phyloP scores from a whole-genome alignment of 139 green algal species.

The Volvox reticuliferus region DNA sequence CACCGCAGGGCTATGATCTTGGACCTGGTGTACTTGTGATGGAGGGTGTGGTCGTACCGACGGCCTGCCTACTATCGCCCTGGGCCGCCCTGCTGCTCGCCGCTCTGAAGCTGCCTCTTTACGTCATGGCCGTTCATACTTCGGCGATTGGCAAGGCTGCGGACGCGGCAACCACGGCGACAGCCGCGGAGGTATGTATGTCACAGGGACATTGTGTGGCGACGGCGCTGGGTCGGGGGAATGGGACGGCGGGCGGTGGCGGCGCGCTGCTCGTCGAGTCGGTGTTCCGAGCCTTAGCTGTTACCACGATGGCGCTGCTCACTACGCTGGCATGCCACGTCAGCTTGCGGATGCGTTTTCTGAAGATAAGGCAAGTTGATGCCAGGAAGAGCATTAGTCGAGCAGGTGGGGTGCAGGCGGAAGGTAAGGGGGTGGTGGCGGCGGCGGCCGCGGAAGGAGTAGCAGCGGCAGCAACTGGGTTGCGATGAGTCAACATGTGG shows the following conservation, averaged over 20 bases:
- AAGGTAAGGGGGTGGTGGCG: not conserved
- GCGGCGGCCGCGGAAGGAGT: not conserved
- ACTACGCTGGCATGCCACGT: not conserved
- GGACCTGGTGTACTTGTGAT: not conserved
- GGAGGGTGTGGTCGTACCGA: conserved; percentile 21
- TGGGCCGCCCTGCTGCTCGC: not conserved
- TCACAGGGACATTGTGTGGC: not conserved
- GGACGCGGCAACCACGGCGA: not conserved
- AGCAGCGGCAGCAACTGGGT: too few species aligned
- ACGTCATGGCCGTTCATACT: not conserved
- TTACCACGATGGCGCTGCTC: not conserved
- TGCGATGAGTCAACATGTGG: too few species aligned
- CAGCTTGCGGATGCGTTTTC: not conserved
- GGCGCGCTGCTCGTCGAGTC: not conserved
- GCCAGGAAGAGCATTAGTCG: too few species aligned
- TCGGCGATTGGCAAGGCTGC: not conserved
- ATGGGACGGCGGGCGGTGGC: not conserved
- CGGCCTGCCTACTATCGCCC: not conserved
- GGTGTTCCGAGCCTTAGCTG: not conserved
- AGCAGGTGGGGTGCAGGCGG: not conserved
- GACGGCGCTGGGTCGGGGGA: not conserved
- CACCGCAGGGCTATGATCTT: not conserved
- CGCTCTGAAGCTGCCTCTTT: not conserved
- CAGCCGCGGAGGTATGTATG: not conserved
- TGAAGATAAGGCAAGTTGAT: not conserved